Conservation (phyloP, 306 rosid species). For the Betula pendula region DNA sequence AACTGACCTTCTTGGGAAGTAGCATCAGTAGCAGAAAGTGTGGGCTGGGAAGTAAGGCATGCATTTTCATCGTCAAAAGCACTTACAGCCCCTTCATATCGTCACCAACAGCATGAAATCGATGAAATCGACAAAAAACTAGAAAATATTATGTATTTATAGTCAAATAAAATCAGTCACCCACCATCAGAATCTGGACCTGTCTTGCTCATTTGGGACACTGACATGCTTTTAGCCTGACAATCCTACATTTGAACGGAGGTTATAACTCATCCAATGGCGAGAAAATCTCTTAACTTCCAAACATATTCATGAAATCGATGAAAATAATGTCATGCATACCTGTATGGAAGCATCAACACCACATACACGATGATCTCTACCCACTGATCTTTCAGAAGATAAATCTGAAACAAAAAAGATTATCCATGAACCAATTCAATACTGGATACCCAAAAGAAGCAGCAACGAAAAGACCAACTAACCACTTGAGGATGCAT, state of each 20-base stretch:
- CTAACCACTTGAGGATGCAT: constrained; percentile 46
- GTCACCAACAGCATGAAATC: constrained; percentile 40
- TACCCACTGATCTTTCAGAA: constrained; percentile 47
- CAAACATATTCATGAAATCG: neutral
- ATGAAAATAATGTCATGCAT: constrained; percentile 1
- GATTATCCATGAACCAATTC: constrained; percentile 13
- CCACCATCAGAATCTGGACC: constrained; percentile 88
- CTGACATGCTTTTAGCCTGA: constrained; percentile 39
- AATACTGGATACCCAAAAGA: constrained; percentile 10
- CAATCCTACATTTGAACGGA: constrained; percentile 43
- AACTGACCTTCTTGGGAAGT: constrained; percentile 62
- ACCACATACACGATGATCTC: constrained; percentile 19
- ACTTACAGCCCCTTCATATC: constrained; percentile 62
- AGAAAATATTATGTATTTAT: constrained; percentile 14
- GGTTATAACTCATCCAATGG: constrained; percentile 7
- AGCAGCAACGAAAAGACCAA: constrained; percentile 23
- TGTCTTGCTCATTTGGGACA: constrained; percentile 50
- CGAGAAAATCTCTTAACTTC: constrained; percentile 6
- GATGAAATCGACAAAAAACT: constrained; percentile 36
- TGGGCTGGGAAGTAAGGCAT: constrained; percentile 44
- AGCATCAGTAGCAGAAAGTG: constrained; percentile 41
- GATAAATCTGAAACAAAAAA: constrained; percentile 41
- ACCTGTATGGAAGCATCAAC: constrained; percentile 49
- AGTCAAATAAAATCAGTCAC: constrained; percentile 36
- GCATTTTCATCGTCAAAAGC: constrained; percentile 58